Evolutionary conservation across 768 basidiomycete genomes (phyloP).

Genomic region (Kwoniella bestiolae): DNA sequence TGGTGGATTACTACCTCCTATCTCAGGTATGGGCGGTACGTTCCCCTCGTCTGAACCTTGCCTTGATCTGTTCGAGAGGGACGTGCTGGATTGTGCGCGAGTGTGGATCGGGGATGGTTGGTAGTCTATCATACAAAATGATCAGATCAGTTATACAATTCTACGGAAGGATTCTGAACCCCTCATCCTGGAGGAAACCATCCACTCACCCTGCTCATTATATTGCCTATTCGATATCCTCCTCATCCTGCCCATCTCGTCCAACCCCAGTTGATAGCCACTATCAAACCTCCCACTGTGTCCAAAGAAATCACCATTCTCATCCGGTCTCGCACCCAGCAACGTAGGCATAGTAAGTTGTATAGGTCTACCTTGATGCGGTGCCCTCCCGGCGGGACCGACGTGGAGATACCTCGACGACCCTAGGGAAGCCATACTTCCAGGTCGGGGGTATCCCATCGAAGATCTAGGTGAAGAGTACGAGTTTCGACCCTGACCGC

Average conservation of each 20-base stretch:
- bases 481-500: constrained; percentile 3
- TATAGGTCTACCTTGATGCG: constrained; percentile 44
- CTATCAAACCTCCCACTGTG: constrained; percentile 3
- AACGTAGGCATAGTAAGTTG: constrained; percentile 40
- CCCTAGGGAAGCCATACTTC: constrained; percentile 34
- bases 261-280: constrained; percentile 12
- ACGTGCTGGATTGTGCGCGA: neutral
- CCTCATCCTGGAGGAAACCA: no score
- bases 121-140: constrained; percentile 2
- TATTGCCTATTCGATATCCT: constrained; percentile 26
- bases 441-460: constrained; percentile 28
- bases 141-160: neutral
- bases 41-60: constrained; percentile 16
- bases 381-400: constrained; percentile 39
- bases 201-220: constrained; percentile 19
- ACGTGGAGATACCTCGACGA: constrained; percentile 33
- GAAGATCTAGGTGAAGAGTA: constrained; percentile 14
- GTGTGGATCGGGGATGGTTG: constrained; percentile 14
- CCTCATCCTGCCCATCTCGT: constrained; percentile 48
- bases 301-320: constrained; percentile 34
- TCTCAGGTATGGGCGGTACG: constrained; percentile 3
- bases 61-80: constrained; percentile 11
- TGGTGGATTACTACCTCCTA: neutral
- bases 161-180: neutral
- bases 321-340: constrained; percentile 33